These are phyloP conservation scores for Musa balbisiana DNA, from an alignment of 202 grass and related monocot species.

Conservation along the genomic window DNA sequence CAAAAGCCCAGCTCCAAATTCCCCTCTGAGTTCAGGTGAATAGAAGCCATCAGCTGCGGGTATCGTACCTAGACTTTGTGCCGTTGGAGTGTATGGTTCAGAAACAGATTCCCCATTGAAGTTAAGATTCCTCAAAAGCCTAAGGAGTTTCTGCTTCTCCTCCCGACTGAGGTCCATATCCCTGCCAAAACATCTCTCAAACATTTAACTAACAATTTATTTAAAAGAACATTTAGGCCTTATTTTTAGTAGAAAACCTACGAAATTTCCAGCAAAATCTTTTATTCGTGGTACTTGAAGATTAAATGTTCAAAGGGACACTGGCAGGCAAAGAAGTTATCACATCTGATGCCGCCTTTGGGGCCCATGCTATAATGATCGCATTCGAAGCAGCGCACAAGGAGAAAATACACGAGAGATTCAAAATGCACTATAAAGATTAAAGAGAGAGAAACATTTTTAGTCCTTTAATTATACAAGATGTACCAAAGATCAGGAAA, in stretches of 20 bases:
- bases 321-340: not conserved
- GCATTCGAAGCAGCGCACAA: not conserved
- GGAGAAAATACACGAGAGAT: not conserved
- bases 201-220: not conserved
- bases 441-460: not conserved
- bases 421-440: not conserved
- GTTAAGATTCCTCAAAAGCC: constrained; percentile 79
- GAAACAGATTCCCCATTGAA: constrained; percentile 57
- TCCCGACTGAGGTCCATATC: constrained; percentile 91
- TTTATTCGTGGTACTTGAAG: not conserved
- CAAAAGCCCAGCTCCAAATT: constrained; percentile 33
- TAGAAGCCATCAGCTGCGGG: constrained; percentile 13
- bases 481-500: not conserved
- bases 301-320: not conserved
- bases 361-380: too few species aligned
- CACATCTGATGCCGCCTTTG: not conserved
- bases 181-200: constrained; percentile 33
- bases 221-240: not conserved
- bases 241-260: not conserved
- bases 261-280: not conserved
- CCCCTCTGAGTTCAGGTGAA: constrained; percentile 20
- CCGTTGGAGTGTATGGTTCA: constrained; percentile 7
- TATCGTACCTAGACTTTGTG: constrained; percentile 16
- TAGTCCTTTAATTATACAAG: not conserved
- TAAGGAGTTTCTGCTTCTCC: constrained; percentile 86